Evolutionary conservation across 306 rosid genomes (phyloP).

Genomic region (Prinsepia uniflora): DNA sequence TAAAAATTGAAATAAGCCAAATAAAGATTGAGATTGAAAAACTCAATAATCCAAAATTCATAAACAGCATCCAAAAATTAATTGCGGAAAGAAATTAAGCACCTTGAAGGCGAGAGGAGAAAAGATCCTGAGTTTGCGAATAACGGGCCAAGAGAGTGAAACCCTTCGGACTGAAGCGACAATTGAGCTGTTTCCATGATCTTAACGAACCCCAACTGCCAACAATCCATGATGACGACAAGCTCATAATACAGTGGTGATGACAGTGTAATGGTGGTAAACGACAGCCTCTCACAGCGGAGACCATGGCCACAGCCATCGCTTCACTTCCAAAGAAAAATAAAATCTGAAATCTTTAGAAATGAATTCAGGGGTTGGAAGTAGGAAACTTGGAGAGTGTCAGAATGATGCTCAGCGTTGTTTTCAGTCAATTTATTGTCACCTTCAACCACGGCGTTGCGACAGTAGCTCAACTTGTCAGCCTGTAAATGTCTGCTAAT

Average conservation of each 20-base stretch:
- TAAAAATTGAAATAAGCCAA: background rate
- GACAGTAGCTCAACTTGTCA: background rate
- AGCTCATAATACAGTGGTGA: constrained; percentile 25
- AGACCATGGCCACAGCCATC: constrained; percentile 67
- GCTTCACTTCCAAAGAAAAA: background rate
- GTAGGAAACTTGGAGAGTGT: background rate
- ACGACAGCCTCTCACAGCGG: constrained; percentile 57
- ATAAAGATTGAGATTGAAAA: background rate
- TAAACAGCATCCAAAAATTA: background rate
- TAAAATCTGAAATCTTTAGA: background rate
- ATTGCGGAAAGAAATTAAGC: background rate
- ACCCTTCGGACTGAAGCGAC: constrained; percentile 33
- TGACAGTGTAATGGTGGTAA: constrained; percentile 46
- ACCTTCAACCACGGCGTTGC: background rate
- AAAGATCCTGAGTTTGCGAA: constrained; percentile 66
- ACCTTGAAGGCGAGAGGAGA: constrained; percentile 81
- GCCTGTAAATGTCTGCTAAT: background rate
- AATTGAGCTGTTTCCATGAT: constrained; percentile 26
- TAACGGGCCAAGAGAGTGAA: constrained; percentile 64
- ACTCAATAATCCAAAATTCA: background rate
- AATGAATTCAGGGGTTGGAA: background rate
- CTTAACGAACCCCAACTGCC: constrained; percentile 20
- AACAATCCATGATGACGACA: constrained; percentile 9
- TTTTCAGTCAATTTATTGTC: background rate
- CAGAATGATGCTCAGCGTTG: background rate